Evolutionary conservation across 2,329 filamentous ascomycete species (phyloP).

Genomic region (Pseudocercospora vitis): DNA sequence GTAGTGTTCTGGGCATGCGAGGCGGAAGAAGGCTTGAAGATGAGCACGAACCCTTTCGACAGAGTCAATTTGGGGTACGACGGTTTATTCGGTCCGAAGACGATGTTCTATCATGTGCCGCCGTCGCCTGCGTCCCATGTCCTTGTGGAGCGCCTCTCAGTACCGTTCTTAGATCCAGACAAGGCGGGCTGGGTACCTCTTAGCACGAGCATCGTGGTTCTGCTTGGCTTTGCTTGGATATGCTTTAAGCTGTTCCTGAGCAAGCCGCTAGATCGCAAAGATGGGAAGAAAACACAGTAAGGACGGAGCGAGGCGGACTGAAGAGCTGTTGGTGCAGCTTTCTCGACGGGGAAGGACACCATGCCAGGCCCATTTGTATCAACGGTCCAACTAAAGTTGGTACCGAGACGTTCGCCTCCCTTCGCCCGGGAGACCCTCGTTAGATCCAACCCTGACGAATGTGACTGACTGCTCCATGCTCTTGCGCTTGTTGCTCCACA

Average conservation of each 20-base stretch:
- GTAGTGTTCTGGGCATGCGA: conserved; percentile 88
- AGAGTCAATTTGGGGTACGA: conserved; percentile 83
- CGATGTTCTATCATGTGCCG: conserved; percentile 74
- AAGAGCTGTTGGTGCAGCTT: neutral
- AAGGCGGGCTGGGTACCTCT: conserved; percentile 41
- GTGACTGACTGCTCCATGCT: neutral
- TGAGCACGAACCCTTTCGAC: conserved; percentile 81
- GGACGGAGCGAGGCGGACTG: neutral
- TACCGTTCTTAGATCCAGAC: conserved; percentile 46
- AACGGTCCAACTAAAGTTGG: neutral
- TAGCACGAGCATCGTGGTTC: conserved; percentile 46
- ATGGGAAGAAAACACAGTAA: conserved; percentile 15
- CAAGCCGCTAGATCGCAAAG: neutral
- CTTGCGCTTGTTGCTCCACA: conserved; percentile 5
- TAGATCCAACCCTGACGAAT: neutral
- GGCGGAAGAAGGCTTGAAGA: conserved; percentile 64
- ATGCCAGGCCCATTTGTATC: no score
- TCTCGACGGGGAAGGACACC: no score
- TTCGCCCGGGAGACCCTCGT: neutral
- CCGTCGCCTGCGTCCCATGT: conserved; percentile 29
- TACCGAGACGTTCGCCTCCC: neutral
- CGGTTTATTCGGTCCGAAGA: conserved; percentile 70
- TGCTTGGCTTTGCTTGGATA: conserved; percentile 48
- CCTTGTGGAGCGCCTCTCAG: conserved; percentile 29
- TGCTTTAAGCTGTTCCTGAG: conserved; percentile 42